Evolutionary conservation across 2,329 filamentous ascomycete species (phyloP), one percentile per base, ranked within the genome.

Genomic region (Fusarium pseudograminearum): DNA sequence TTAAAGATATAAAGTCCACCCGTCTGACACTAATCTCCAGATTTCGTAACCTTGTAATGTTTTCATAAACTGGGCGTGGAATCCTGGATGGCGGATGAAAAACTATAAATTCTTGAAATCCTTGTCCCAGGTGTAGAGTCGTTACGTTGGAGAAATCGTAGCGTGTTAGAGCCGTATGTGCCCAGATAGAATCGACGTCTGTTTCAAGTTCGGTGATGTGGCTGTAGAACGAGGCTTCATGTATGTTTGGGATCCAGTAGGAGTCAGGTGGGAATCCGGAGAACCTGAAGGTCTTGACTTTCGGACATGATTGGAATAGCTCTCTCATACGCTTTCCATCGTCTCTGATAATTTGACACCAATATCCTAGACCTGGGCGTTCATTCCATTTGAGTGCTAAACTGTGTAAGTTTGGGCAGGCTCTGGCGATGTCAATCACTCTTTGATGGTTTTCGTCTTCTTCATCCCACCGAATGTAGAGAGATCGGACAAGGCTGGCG

Each of bases 271-370:
- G 28, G 5, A 5, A 30, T 30, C 28, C 11, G 28, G 20, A 9
- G 40, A 42, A 16, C 40, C 9, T 18, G 40, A 42, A 42, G 22
- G 15, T 24, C 40, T 5, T 70, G 11, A 62, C 38, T 2, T 24
- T 12, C 6, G 70, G 56, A 22, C 67, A 61, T 8, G 61, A 56
- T 18, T 31, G 36, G 7, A 72, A 28, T 4, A 72, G 12, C 7
- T n/a, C 15, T 10, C 8, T 20, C 16, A 48, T 22, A 48, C 2
- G 5, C 10, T 18, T 12, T 26, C 10, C 18, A 38, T 30, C 26
- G 9, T 28, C 11, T 12, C 10, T 30, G 28, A 30, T 10, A 30
- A 5, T 11, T 12, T 11, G 28, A 30, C 28, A 10, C 28, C 10
- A 5, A 30, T 11, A 30, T 12, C 28, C 28, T 28, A 10, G 26